phyloP scores from a whole-genome alignment of 75 land plant species.

The Cryptomeria japonica region DNA sequence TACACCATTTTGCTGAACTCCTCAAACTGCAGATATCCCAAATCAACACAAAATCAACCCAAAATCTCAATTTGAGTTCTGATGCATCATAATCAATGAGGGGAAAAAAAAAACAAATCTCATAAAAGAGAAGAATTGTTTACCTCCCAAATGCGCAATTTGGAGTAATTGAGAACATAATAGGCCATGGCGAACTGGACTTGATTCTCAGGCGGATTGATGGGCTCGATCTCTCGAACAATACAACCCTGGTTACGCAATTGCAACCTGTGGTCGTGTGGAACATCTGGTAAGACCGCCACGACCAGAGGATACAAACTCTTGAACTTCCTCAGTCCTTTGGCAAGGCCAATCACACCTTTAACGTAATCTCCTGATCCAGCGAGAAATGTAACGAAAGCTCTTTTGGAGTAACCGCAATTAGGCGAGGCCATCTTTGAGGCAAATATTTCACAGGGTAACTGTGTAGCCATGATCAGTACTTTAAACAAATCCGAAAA shows the following conservation, averaged over 20 bases:
- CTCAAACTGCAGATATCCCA: constrained; percentile 42
- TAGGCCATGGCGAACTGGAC: constrained; percentile 22
- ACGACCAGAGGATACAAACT: constrained; percentile 38
- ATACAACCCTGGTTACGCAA: constrained; percentile 44
- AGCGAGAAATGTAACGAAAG: constrained; percentile 71
- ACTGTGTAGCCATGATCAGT: too few relatives aligned
- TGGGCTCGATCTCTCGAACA: constrained; percentile 40
- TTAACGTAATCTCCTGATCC: constrained; percentile 72
- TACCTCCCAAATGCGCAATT: constrained; percentile 61
- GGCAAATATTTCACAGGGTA: not conserved
- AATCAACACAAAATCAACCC: not conserved
- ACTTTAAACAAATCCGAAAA: too few relatives aligned
- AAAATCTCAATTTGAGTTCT: not conserved
- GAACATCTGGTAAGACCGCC: constrained; percentile 46
- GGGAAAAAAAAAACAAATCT: not conserved
- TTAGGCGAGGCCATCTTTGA: not conserved
- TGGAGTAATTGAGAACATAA: constrained; percentile 64
- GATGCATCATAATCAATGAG: not conserved
- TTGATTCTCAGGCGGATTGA: constrained; percentile 34
- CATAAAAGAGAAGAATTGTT: not conserved
- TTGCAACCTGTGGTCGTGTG: constrained; percentile 32
- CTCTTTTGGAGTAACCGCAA: constrained; percentile 12
- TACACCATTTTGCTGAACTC: constrained; percentile 64
- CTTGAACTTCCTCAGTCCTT: constrained; percentile 38
- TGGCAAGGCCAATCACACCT: constrained; percentile 44